These are phyloP conservation scores for Takashimella koratensis DNA, from an alignment of 1,284 basidiomycete species.

Conservation along the genomic window DNA sequence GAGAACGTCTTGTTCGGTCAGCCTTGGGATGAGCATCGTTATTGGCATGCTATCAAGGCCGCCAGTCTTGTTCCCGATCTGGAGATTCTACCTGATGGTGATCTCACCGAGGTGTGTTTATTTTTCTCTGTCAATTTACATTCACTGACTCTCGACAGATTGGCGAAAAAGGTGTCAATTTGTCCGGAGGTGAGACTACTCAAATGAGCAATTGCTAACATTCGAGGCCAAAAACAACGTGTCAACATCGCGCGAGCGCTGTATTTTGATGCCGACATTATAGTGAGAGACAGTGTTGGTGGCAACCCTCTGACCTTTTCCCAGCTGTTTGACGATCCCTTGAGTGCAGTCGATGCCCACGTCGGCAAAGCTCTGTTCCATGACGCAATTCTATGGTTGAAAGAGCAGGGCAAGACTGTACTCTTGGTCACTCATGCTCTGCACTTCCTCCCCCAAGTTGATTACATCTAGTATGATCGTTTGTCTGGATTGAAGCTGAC, in stretches of 20 bases:
- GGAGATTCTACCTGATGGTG: conserved; percentile 67
- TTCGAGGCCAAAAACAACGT: conserved; percentile 40
- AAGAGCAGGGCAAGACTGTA: conserved; percentile 60
- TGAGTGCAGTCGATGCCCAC: conserved; percentile 71
- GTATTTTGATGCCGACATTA: conserved; percentile 66
- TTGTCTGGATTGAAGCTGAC: conserved; percentile 1
- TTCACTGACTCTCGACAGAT: conserved; percentile 24
- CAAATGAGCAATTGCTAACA: neutral
- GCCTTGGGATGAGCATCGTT: conserved; percentile 62
- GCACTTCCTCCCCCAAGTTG: conserved; percentile 65
- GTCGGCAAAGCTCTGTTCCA: conserved; percentile 67
- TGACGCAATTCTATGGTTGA: conserved; percentile 62
- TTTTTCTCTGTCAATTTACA: conserved; percentile 51
- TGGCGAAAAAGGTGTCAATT: conserved; percentile 14
- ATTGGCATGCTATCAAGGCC: conserved; percentile 62
- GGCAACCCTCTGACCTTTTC: too few species aligned
- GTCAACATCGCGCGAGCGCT: conserved; percentile 70
- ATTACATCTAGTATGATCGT: conserved; percentile 56
- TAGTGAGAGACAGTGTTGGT: conserved; percentile 40
- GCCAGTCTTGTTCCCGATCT: conserved; percentile 65
- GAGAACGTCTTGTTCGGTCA: conserved; percentile 62
- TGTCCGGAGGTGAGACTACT: conserved; percentile 19
- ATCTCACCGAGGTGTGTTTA: conserved; percentile 58
- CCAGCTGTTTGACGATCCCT: conserved; percentile 64
- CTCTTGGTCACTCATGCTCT: conserved; percentile 64